Evolutionary conservation across 805 yeast species (phyloP), one percentile per base, ranked within the genome.

Genomic region (Cyberlindnera subsufficiens): DNA sequence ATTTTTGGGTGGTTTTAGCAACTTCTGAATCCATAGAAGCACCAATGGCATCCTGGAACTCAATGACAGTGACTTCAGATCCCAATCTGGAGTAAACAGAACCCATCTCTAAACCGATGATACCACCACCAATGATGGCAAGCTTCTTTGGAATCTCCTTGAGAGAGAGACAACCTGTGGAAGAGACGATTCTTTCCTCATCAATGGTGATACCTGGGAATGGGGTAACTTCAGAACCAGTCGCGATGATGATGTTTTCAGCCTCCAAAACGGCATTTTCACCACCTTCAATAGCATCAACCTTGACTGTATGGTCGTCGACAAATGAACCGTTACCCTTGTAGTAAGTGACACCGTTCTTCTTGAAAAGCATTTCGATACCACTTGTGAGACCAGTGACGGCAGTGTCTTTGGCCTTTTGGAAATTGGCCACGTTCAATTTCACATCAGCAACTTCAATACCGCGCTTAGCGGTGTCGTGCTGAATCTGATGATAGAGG

Each of bases 51-150:
- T 75, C 74, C 67, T 82, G 87, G 80, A 78, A 93, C 76, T 93
- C 99, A 47, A 93, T 71, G 43, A 93, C 84, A 35, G 97, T 91
- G 51, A 93, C 99, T 72, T 93, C 89, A 35, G 96, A 72, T 36
- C 99, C 99, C 59, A 93, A 72, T 70, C 99, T 81, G 45, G 90
- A 72, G 83, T 95, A 93, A 38, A 93, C 99, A 20, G 98, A 90
- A 51, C 96, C 99, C 96, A 93, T 93, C 74, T 93, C 99, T 56
- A 93, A 79, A 62, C 99, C 99, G 65, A 93, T 93, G 72, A 93
- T 91, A 76, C 99, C 99, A 71, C 96, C 99, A 65, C 99, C 99
- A 59, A 93, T 91, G 69, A 93, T 81, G 54, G 91, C 84, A 62
- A 93, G 60, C 65, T 75, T 81, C 76, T 93, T 89, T 63, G 99